These are phyloP conservation scores for Lichtheimia corymbifera DNA, from an alignment of 371 early-diverging fungal genomes.

Conservation along the genomic window DNA sequence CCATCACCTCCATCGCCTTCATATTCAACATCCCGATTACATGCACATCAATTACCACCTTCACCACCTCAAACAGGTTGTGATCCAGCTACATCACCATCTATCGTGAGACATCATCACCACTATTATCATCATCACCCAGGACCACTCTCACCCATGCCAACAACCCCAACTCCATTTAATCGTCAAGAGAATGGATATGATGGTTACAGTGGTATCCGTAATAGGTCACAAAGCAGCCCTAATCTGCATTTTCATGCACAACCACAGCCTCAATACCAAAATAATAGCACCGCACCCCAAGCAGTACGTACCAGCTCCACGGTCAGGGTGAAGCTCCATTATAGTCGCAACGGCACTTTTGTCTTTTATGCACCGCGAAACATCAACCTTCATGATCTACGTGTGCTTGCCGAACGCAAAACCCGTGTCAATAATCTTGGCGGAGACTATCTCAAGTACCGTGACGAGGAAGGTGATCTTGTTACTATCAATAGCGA, in stretches of 20 bases:
- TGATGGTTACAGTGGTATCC: no score
- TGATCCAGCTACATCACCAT: no score
- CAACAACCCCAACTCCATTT: no score
- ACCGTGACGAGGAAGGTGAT: conserved; percentile 87
- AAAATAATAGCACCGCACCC: conserved; percentile 2
- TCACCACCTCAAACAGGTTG: conserved; percentile 26
- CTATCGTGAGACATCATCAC: no score
- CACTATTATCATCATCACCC: no score
- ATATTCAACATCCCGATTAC: conserved; percentile 12
- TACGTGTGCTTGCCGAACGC: conserved; percentile 72
- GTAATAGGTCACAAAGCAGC: conserved; percentile 46
- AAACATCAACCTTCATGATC: conserved; percentile 66
- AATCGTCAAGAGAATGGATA: no score
- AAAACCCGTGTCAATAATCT: conserved; percentile 55
- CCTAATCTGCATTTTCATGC: conserved; percentile 30
- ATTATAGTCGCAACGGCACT: conserved; percentile 73
- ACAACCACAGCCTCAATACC: not conserved
- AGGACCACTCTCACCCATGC: not conserved
- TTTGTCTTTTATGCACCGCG: conserved; percentile 79
- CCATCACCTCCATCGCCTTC: conserved; percentile 36
- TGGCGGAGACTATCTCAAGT: conserved; percentile 53
- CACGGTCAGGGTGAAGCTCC: conserved; percentile 82
- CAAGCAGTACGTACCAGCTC: conserved; percentile 17
- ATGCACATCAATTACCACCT: conserved; percentile 16
- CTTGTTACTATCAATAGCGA: conserved; percentile 73